These are phyloP conservation scores for Mrakia gelida DNA, from an alignment of 768 basidiomycete species.

Conservation along the genomic window DNA sequence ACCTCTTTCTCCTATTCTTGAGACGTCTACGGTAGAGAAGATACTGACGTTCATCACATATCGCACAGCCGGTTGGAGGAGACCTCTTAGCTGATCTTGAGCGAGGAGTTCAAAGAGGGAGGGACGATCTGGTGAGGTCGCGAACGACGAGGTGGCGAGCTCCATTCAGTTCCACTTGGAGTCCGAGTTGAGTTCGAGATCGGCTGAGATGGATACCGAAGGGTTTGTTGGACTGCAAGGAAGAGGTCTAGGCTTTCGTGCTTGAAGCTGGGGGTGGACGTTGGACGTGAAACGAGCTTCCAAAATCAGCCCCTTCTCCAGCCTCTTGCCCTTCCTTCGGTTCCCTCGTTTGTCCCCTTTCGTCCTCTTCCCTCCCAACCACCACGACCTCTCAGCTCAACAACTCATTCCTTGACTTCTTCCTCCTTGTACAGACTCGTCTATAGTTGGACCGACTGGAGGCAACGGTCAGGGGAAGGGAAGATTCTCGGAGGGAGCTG, in stretches of 20 bases:
- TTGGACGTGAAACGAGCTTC: no score
- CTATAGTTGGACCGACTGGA: no score
- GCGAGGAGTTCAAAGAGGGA: conserved; percentile 82
- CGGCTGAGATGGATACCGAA: not conserved
- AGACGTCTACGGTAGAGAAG: not conserved
- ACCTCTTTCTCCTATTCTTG: not conserved
- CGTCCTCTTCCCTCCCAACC: no score
- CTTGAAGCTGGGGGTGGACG: no score
- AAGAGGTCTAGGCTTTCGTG: not conserved
- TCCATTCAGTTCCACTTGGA: not conserved
- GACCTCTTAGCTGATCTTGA: conserved; percentile 85
- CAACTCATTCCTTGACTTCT: no score
- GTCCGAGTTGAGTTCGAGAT: not conserved
- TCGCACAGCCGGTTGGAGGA: conserved; percentile 89
- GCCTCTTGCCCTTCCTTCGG: no score
- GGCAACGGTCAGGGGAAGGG: no score
- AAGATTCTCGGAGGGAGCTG: no score
- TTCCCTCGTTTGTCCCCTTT: no score
- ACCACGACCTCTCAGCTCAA: no score
- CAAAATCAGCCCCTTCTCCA: no score
- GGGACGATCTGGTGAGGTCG: conserved; percentile 33
- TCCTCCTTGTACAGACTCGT: no score
- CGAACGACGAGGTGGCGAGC: conserved; percentile 9
- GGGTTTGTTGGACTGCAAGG: not conserved
- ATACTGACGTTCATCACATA: conserved; percentile 79